Evolutionary conservation across 495 filamentous ascomycete genomes (phyloP), one percentile per base, ranked within the genome.

Genomic region (Aspergillus ostianus): DNA sequence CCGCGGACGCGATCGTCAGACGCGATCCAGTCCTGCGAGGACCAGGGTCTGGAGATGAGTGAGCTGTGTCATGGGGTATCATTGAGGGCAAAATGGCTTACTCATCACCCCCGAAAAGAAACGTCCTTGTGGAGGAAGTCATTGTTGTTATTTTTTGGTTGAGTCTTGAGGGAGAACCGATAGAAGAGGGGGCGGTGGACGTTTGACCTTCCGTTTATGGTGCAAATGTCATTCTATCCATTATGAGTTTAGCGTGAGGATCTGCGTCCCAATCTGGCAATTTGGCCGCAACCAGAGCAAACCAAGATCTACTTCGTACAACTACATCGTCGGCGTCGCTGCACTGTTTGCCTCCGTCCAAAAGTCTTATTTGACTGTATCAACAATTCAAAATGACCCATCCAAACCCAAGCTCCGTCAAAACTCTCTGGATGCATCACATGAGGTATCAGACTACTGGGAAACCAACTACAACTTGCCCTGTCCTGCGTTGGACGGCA

Each of bases 1-100:
- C 91, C 90, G 41, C 91, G 86, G 21, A 92, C 83, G 6, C 82
- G 74, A 67, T 93, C 91, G 69, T 93, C 87, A 29, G 83, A 85
- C 7, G 84, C 71, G 9, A 79, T 83, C 88, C 88, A 95, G 47
- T 85, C 77, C 6, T 68, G 55, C 29, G 73, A 60, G 7, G 73
- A 66, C 90, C 91, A 91, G 12, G 78, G 47, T 17, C 62, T 67
- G 47, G 15, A 26, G 50, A 13, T 29, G 17, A 17, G 57, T 53
- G 46, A 57, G 54, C 47, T 18, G 18, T 32, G 4, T 26, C 18
- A 26, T 10, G 0, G 18, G 26, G 47, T 0, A 15, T 6, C 0
- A 19, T 3, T 47, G 6, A 20, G 12, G 50, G 49, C 10, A 20
- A 27, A 12, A 17, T 27, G 19, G 47, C 62, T 20, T 55, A 64